Conservation (phyloP, 2,329 filamentous ascomycete species). For the Neodidymelliopsis sp. region DNA sequence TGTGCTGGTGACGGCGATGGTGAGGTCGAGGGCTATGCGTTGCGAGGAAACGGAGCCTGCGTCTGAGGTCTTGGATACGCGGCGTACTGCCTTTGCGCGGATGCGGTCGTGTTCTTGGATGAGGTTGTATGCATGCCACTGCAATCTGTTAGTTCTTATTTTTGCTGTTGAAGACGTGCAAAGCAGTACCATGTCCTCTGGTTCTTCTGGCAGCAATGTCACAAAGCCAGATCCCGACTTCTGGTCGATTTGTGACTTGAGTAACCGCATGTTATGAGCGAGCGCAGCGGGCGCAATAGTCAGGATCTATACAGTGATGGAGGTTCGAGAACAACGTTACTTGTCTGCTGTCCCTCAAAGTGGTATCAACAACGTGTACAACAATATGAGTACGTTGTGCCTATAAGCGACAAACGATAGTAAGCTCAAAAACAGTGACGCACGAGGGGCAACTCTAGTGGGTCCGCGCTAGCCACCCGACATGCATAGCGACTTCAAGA, state of each 20-base stretch:
- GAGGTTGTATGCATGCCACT: slow-evolving; percentile 80
- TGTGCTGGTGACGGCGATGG: slow-evolving; percentile 69
- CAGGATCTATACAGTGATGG: too few species aligned
- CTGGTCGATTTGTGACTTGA: slow-evolving; percentile 70
- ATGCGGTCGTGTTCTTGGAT: slow-evolving; percentile 71
- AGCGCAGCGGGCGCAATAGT: too few species aligned
- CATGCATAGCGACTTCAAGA: too few species aligned
- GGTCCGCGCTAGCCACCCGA: too few species aligned
- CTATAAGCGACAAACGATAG: too few species aligned
- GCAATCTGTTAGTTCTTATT: slow-evolving; percentile 3
- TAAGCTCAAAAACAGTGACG: slow-evolving; percentile 22
- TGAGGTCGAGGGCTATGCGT: slow-evolving; percentile 69
- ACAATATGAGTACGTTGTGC: too few species aligned
- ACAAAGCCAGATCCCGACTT: slow-evolving; percentile 70
- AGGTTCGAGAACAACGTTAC: background rate
- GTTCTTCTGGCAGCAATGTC: slow-evolving; percentile 73
- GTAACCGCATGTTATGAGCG: slow-evolving; percentile 64
- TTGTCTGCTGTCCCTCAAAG: background rate
- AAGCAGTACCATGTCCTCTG: slow-evolving; percentile 72
- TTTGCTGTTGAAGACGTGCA: background rate
- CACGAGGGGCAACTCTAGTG: slow-evolving; percentile 25
- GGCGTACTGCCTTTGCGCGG: slow-evolving; percentile 70
- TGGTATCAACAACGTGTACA: too few species aligned
- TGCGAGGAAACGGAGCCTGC: slow-evolving; percentile 69
- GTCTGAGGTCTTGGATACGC: slow-evolving; percentile 66